Evolutionary conservation across 208 protist genomes (phyloP), one percentile per base, ranked within the genome.

Genomic region (Crithidia expoeki): DNA sequence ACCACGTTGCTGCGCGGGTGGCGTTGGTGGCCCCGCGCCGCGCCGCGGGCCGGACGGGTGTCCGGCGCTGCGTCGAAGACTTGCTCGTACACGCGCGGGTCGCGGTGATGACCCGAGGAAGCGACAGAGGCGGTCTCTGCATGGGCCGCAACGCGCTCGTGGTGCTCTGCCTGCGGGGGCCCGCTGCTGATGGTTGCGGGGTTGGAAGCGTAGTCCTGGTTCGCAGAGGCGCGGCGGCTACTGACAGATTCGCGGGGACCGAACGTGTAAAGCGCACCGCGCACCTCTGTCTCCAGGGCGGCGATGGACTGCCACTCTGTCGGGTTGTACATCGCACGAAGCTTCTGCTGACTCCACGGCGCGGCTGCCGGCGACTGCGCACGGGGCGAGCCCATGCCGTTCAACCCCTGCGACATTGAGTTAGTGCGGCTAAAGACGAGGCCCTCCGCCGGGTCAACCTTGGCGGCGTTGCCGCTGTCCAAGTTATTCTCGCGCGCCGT

Each of bases 241-340:
- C 57, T 61, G 16, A 57, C 62, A 11, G 70, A 71, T 19, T 83
- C 81, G 33, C 67, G 69, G 5, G 81, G 67, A 33, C 69, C 72
- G 69, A 76, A 68, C 17, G 57, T 44, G 64, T 76, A 63, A 5
- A 90, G 68, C 0, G 73, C 79, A 2, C 76, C 71, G 23, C 85
- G 85, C 27, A 90, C 85, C 71, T 90, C 78, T 42, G 68, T 85
- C 72, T 90, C 81, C 9, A 84, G 67, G n/a, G 74, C 72, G 4
- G 78, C 85, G 38, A 90, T 83, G 21, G 56, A 73, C 63, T 85
- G 74, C 79, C 83, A 77, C 75, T 90, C 85, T 17, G 71, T 66
- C 19, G 72, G 65, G 46, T 79, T 74, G 79, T 90, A 90, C 72
- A 90, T 84, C 6, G 64, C 53, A 28, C 71, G 70, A 44, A 81